Base-by-base conservation (phyloP, 2,329 filamentous ascomycete species). In the Beauveria australis region DNA sequence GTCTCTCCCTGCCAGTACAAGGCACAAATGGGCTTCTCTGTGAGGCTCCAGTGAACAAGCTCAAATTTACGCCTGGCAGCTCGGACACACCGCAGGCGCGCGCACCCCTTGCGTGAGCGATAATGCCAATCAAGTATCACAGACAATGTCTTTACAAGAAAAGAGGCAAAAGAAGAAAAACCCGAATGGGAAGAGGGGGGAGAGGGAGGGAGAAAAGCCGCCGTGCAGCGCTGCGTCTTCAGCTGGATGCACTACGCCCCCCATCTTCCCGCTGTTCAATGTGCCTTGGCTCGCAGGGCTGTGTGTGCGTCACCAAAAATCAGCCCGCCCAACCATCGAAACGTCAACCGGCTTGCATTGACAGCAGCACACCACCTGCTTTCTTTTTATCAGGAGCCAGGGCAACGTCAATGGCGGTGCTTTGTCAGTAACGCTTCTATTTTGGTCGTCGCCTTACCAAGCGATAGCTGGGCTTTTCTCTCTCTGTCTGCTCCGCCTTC, bases 21-120 rank as follows among this genome's bases (percentile, higher is more conserved):
- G 30, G 48, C 24, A 18, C 22, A 19, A 8, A 22, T 22, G 33
- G 41, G 10, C 12, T n/a, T 33, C 18, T 10, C 14, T 9, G 28
- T 30, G 28, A 3, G 16, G 53, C 53, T 26, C 53, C 53, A 57
- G 44, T 44, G 44, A 57, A 57, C 54, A 57, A 57, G 54, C 54
- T 57, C 54, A 57, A 49, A 10, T 57, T 57, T 57, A 57, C 44
- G 54, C 54, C 54, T 57, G 54, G 4, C 44, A 57, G 54, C 28
- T 30, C 18, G 37, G 8, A 40, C 37, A 18, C 44, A 56, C 53
- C 18, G 24, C 52, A 28, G 24, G 48, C 30, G 30, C 30, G 30
- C 30, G 16, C 18, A 18, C 37, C 14, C 22, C 37, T 10, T 19
- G 48, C 18, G 22, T 51, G 18, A 7, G 19, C 28, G 43, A 18